These are phyloP conservation scores for Kodamaea anthophila DNA, from an alignment of 1,139 yeast genomes.

Conservation along the genomic window DNA sequence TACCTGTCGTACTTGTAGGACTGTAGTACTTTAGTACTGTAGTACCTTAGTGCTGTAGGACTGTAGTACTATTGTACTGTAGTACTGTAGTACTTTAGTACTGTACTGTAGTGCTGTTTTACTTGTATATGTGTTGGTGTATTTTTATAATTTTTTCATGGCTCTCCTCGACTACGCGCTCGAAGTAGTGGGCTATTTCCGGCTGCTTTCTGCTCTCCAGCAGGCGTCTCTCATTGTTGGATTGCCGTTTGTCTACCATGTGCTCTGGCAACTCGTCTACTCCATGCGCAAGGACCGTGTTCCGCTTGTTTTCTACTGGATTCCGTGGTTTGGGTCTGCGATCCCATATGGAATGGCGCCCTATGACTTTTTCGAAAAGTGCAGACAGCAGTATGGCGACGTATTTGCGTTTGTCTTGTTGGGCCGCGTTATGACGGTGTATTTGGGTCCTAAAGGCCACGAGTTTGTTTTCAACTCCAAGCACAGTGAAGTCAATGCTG, in stretches of 20 bases:
- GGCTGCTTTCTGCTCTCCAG: conserved; percentile 22
- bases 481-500: conserved; percentile 87
- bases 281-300: conserved; percentile 72
- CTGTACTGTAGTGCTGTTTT: too few species aligned
- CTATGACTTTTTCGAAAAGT: conserved; percentile 74
- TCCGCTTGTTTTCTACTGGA: conserved; percentile 86
- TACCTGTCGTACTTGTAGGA: too few species aligned
- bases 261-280: conserved; percentile 65
- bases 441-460: conserved; percentile 95
- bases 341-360: conserved; percentile 87
- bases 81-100: too few species aligned
- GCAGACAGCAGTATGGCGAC: conserved; percentile 83
- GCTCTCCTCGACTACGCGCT: conserved; percentile 22
- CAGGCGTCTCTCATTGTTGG: conserved; percentile 33
- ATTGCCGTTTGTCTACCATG: conserved; percentile 53
- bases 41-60: conserved; percentile 1
- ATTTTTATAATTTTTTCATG: too few species aligned
- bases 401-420: conserved; percentile 82
- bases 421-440: conserved; percentile 93
- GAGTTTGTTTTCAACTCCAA: conserved; percentile 93
- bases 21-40: too few species aligned
- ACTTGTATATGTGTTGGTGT: too few species aligned
- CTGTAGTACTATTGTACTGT: background rate
- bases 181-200: conserved; percentile 18
- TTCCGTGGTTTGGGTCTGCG: conserved; percentile 96